These are phyloP conservation scores for Byssothecium circinans DNA, from an alignment of 2,329 filamentous ascomycete genomes.

Conservation along the genomic window DNA sequence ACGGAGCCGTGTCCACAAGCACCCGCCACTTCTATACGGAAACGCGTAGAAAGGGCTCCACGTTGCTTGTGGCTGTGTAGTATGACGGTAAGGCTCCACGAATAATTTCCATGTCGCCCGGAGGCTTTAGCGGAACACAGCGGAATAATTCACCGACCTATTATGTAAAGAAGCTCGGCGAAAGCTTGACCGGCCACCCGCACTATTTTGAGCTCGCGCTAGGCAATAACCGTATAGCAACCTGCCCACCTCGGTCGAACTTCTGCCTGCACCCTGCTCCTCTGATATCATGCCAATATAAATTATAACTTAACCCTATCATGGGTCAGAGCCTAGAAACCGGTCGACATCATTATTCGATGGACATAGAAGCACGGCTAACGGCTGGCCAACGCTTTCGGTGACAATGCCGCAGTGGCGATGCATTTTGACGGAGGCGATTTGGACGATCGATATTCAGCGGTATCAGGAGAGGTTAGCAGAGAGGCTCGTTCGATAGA, in stretches of 20 bases:
- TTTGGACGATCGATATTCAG: background rate
- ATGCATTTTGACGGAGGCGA: background rate
- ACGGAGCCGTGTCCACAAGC: too few relatives aligned
- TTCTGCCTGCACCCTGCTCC: background rate
- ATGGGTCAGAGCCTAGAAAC: background rate
- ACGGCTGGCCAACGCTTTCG: background rate
- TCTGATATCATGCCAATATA: background rate
- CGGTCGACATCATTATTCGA: background rate
- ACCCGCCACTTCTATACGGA: too few relatives aligned
- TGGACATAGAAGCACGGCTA: background rate
- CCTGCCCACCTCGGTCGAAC: background rate
- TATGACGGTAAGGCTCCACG: too few relatives aligned
- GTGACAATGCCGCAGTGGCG: background rate
- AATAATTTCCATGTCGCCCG: background rate
- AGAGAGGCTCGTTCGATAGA: background rate
- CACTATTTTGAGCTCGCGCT: background rate
- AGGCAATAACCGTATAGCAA: background rate
- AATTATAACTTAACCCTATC: background rate
- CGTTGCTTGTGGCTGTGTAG: too few relatives aligned
- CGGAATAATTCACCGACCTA: background rate
- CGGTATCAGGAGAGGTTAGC: background rate
- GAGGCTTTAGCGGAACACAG: background rate
- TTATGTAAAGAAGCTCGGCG: background rate
- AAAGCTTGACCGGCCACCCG: background rate
- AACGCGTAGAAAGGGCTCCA: too few relatives aligned